A percentile compares a stretch with the other conserved stretches of the same genome.
Evolutionary conservation across 2,329 filamentous ascomycete genomes (phyloP).

Genomic region (Scedosporium minutisporum): DNA sequence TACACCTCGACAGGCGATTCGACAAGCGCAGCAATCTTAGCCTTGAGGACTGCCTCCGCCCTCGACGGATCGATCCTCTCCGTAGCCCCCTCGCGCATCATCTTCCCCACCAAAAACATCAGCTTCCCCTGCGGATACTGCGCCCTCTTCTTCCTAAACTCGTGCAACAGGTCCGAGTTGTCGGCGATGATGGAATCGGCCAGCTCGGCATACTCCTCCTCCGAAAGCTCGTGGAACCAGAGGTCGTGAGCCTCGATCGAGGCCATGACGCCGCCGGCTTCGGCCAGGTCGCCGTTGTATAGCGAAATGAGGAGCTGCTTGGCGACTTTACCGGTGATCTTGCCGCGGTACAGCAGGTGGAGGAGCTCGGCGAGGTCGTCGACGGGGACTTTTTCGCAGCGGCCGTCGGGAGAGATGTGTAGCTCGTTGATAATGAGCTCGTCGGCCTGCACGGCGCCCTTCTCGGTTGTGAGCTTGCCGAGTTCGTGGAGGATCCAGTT

Average conservation of each 20-base stretch:
- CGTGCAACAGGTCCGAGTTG: constrained; percentile 35
- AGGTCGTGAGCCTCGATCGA: constrained; percentile 37
- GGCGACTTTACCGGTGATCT: constrained; percentile 47
- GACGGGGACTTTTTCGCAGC: constrained; percentile 36
- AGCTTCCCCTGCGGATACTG: constrained; percentile 46
- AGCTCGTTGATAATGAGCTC: constrained; percentile 35
- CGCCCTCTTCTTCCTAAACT: constrained; percentile 32
- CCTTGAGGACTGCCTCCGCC: constrained; percentile 37
- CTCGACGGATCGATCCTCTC: constrained; percentile 44
- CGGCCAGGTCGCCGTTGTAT: constrained; percentile 33
- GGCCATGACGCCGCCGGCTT: constrained; percentile 28
- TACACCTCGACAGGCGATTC: neutral
- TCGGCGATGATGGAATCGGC: constrained; percentile 33
- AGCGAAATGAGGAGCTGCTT: constrained; percentile 48
- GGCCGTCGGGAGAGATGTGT: constrained; percentile 35
- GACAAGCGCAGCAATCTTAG: constrained; percentile 3
- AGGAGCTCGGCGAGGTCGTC: constrained; percentile 41
- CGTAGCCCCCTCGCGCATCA: constrained; percentile 44
- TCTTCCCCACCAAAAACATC: constrained; percentile 50
- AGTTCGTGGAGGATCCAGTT: constrained; percentile 71
- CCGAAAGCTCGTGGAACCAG: constrained; percentile 44
- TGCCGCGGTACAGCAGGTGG: constrained; percentile 32
- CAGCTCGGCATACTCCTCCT: constrained; percentile 37
- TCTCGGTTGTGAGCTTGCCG: constrained; percentile 53
- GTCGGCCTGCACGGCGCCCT: constrained; percentile 39